Base-by-base conservation (phyloP, 2,329 filamentous ascomycete species). In the Penicillium nordicum region DNA sequence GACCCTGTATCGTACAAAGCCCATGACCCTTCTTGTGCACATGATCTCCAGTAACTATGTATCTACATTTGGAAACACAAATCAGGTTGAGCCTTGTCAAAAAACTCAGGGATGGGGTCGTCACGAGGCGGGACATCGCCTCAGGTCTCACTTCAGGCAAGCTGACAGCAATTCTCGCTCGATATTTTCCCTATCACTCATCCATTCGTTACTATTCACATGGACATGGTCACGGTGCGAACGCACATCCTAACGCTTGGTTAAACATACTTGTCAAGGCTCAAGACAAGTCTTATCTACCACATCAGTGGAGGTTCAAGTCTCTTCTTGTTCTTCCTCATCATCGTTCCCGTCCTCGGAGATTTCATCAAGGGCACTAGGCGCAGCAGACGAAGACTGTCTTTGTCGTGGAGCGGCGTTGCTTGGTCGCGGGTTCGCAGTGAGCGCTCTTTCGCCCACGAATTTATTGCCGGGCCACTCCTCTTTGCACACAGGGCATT, bases 401-500 rank as follows among this genome's bases (percentile, higher is more conserved):
- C 37, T 54, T 14, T n/a, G 23, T 27, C 7, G 47, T 25, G 44
- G 53, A 16, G 32, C 48, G 43, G 49, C 44, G 16, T 43, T 46
- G 23, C 53, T 56, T 50, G 42, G 43, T n/a, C 57, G 53, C 11
- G 61, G 23, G 14, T 41, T 53, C 14, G 50, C 11, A 18, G 54
- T 38, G 21, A 46, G 68, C 16, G 80, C 81, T 61, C 76, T 77
- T 68, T 84, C 82, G 0, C 82, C 82, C 12, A 84, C 82, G 50
- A 76, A 80, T 55, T 74, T 71, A 51, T 82, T 71, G 16, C 79
- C 78, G 10, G 74, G 76, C 82, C 82, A 85, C 3, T 71, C 68
- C 21, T 70, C 74, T 62, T 79, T 78, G 68, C 82, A 85, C 3
- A 75, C 56, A 0, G 89, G 88, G 67, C 91, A 96, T 41, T 79